Evolutionary conservation across 2,329 filamentous ascomycete species (phyloP).

Genomic region (Paramyrothecium roridum): DNA sequence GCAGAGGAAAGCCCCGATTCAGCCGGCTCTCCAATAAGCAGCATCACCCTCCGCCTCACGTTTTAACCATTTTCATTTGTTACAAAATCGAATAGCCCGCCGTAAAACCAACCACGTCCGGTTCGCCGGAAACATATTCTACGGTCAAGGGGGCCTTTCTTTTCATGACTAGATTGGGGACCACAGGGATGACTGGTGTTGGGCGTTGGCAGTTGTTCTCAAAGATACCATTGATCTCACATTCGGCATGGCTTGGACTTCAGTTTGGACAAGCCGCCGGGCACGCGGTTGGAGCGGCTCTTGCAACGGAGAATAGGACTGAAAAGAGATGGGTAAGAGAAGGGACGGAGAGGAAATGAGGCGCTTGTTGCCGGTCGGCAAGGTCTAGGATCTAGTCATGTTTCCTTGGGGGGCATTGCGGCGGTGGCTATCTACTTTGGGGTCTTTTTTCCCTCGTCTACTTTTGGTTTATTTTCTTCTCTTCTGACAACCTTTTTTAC

Average conservation of each 20-base stretch:
- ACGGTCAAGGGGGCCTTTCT: not conserved
- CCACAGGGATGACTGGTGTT: not conserved
- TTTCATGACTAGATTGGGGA: not conserved
- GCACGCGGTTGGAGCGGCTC: not conserved
- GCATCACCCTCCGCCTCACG: constrained; percentile 42
- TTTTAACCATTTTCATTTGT: constrained; percentile 31
- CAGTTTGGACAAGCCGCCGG: not conserved
- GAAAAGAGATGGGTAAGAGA: not conserved
- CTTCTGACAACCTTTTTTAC: constrained; percentile 3
- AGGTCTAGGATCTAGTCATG: not conserved
- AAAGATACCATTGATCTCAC: constrained; percentile 3
- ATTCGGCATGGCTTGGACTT: not conserved
- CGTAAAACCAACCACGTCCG: too few species aligned
- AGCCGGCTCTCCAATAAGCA: constrained; percentile 17
- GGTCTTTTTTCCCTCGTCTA: too few species aligned
- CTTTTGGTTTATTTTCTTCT: not conserved
- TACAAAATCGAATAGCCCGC: not conserved
- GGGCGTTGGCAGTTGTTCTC: constrained; percentile 1
- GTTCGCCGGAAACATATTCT: not conserved
- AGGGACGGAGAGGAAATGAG: not conserved
- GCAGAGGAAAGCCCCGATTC: constrained; percentile 21
- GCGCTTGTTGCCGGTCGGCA: not conserved
- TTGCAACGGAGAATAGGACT: too few species aligned
- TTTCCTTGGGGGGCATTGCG: not conserved
- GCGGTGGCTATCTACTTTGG: not conserved